phyloP scores from a whole-genome alignment of 2,329 filamentous ascomycete species.

The Venturia effusa region DNA sequence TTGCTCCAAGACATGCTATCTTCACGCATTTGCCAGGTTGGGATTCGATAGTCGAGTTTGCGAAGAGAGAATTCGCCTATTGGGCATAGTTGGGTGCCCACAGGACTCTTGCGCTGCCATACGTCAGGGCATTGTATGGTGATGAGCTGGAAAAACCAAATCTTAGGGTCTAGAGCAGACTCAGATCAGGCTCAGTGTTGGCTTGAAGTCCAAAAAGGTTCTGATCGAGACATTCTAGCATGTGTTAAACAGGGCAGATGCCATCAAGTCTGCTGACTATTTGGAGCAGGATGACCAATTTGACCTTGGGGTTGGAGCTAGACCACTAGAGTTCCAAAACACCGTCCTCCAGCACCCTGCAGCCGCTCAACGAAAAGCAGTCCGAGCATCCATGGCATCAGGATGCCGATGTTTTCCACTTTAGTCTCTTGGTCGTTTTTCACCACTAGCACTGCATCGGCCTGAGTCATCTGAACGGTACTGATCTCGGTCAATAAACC shows the following conservation, averaged over 20 bases:
- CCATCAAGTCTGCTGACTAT: neutral
- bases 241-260: conserved; percentile 7
- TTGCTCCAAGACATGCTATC: conserved; percentile 5
- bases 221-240: conserved; percentile 9
- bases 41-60: conserved; percentile 9
- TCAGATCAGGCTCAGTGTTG: conserved; percentile 38
- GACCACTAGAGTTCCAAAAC: neutral
- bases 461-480: neutral
- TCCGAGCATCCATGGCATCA: neutral
- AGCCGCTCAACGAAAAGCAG: neutral
- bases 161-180: conserved; percentile 30
- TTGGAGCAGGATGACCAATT: too few relatives aligned
- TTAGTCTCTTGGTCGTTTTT: neutral
- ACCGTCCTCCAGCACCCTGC: neutral
- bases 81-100: conserved; percentile 36
- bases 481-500: neutral
- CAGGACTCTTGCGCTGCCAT: conserved; percentile 39
- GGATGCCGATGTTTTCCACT: neutral
- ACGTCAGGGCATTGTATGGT: conserved; percentile 35
- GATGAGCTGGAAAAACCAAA: conserved; percentile 27
- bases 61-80: conserved; percentile 9
- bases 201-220: conserved; percentile 29
- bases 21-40: conserved; percentile 9
- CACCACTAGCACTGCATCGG: neutral
- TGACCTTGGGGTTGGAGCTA: neutral